These are phyloP conservation scores for Viola pubescens DNA, from an alignment of 441 rosid genomes.

Conservation along the genomic window DNA sequence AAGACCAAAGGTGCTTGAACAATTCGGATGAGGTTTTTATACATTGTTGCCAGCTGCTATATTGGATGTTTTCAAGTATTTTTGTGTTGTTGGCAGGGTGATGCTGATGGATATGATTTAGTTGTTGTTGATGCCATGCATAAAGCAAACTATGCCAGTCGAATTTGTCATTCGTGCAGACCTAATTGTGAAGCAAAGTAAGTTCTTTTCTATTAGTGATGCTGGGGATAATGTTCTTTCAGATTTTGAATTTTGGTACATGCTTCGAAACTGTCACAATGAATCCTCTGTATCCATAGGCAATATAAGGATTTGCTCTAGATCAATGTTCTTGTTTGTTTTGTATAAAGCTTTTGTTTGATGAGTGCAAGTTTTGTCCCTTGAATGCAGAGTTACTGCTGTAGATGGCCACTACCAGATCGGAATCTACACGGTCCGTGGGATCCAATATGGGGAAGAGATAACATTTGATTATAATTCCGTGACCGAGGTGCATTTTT, in stretches of 20 bases:
- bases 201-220: neutral
- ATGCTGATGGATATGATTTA: conserved; percentile 97
- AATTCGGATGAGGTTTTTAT: conserved; percentile 6
- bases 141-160: conserved; percentile 97
- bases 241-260: too few species aligned
- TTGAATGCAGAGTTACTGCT: conserved; percentile 83
- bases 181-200: conserved; percentile 80
- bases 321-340: too few species aligned
- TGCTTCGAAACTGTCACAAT: too few species aligned
- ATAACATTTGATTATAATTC: conserved; percentile 98
- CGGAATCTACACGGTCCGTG: conserved; percentile 81
- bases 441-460: conserved; percentile 89
- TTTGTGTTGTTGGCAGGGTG: conserved; percentile 59
- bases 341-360: neutral
- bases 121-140: conserved; percentile 99
- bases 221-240: too few species aligned
- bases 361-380: conserved; percentile 14
- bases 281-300: too few species aligned
- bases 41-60: conserved; percentile 7
- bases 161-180: conserved; percentile 98
- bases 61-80: conserved; percentile 18
- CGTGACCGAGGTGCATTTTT: conserved; percentile 80
- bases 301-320: too few species aligned
- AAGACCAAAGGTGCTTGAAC: conserved; percentile 84
- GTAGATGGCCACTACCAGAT: conserved; percentile 98